Conservation (phyloP, 2,329 filamentous ascomycete genomes). For the Aspergillus quadricinctus region DNA sequence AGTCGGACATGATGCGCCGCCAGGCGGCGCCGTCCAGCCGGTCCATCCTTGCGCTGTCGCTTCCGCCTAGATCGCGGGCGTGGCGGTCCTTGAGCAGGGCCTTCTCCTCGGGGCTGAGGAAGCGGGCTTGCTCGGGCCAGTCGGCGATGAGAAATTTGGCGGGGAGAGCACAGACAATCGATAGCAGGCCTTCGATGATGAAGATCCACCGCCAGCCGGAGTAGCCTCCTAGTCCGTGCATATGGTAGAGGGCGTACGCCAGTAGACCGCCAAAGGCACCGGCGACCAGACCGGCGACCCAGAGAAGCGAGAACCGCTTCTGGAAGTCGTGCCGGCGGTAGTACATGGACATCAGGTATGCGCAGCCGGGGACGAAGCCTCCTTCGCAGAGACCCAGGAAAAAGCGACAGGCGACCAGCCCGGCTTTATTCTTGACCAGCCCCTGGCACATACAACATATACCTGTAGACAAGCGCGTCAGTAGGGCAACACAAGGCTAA, state of each 20-base stretch:
- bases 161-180: constrained; percentile 22
- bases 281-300: constrained; percentile 28
- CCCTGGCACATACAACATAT: constrained; percentile 26
- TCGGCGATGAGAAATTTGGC: constrained; percentile 28
- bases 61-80: constrained; percentile 18
- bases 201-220: constrained; percentile 34
- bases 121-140: constrained; percentile 31
- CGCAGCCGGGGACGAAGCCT: constrained; percentile 36
- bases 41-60: constrained; percentile 22
- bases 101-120: constrained; percentile 26
- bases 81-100: constrained; percentile 21
- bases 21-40: constrained; percentile 24
- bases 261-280: constrained; percentile 30
- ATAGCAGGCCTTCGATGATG: constrained; percentile 32
- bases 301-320: constrained; percentile 31
- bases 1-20: constrained; percentile 27
- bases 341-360: constrained; percentile 27
- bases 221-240: constrained; percentile 26
- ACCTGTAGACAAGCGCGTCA: constrained; percentile 15
- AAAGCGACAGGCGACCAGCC: constrained; percentile 27
- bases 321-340: constrained; percentile 39
- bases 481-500: too few relatives aligned
- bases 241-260: constrained; percentile 23
- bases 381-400: constrained; percentile 31
- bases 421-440: constrained; percentile 25